Base-by-base conservation (phyloP, 768 basidiomycete genomes). In the Naganishia vishniacii region DNA sequence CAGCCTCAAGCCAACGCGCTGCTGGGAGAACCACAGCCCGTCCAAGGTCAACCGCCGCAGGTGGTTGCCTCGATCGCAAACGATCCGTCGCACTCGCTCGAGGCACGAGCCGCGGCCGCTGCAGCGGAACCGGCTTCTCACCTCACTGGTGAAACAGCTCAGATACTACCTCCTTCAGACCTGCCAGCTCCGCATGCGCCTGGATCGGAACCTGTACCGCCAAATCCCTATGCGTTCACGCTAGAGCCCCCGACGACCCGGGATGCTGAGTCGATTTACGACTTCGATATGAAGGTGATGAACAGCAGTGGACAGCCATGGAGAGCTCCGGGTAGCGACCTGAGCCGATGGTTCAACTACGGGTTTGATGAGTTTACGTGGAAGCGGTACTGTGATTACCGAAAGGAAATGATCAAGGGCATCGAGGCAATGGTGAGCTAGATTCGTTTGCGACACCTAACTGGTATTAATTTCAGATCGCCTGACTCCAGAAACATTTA, bases 271-370 rank as follows among this genome's bases (percentile, higher is more conserved):
- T 73, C 73, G 13, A 88, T 95, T 46, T 84, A 90, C 37, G 92
- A 95, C 61, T 82, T 91, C 28, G 93, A 95, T 73, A 70, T 94
- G 51, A 66, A 67, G 2, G 70, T 73, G 48, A 70, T 77, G 51
- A 71, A 82, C 75, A 47, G 83, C 84, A 28, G 81, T 88, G 80
- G 78, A 82, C 94, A 94, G 72, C 86, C 86, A 4, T 99, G 95
- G 95, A 81, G 95, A 66, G 79, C 86, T 64, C 88, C 92, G 8
- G 95, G 95, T 34, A 86, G 89, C 4, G 91, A 95, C 80, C 81
- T 95, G 66, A 88, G 88, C 69, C 93, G 97, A 79, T 99, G 92
- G 88, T 99, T 99, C 79, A 98, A 99, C 78, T 98, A 95, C 70
- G 95, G 95, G 0, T 98, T 98, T 72, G 95, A 99, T 77, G 95